These are phyloP conservation scores for Gossypium schwendimanii DNA, from an alignment of 441 rosid species.

Conservation along the genomic window DNA sequence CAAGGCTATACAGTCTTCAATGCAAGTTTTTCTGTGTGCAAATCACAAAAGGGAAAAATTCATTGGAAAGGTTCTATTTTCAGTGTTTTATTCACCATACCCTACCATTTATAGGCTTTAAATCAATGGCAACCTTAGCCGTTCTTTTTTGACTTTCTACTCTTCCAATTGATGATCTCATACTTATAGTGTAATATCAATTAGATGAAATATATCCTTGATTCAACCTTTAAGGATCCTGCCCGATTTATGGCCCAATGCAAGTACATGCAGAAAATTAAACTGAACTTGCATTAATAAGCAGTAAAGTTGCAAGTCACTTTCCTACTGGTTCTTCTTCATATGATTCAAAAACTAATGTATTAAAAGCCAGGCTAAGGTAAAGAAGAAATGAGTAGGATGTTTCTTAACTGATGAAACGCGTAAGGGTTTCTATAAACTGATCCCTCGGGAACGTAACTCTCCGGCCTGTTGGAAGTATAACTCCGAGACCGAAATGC, in stretches of 20 bases:
- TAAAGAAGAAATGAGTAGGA: conserved; percentile 3
- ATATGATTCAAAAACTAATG: not conserved
- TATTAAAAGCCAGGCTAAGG: not conserved
- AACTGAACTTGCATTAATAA: not conserved
- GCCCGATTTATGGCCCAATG: not conserved
- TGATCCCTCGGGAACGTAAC: conserved; percentile 46
- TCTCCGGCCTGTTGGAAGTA: conserved; percentile 19
- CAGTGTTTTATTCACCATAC: not conserved
- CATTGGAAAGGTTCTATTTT: not conserved
- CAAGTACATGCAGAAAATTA: not conserved
- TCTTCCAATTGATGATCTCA: not conserved
- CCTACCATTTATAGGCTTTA: not conserved
- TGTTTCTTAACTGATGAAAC: conserved; percentile 71
- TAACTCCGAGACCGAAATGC: conserved; percentile 9
- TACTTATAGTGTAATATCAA: not conserved
- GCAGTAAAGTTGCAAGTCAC: not conserved
- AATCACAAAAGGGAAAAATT: not conserved
- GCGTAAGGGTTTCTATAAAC: conserved; percentile 57
- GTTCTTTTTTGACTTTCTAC: not conserved
- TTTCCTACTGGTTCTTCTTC: not conserved
- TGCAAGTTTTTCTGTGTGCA: not conserved
- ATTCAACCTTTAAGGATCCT: not conserved
- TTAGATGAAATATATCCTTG: not conserved
- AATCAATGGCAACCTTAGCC: not conserved
- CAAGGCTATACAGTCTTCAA: not conserved